Conservation (phyloP, 495 filamentous ascomycete genomes). For the Penicillium longicatenatum region DNA sequence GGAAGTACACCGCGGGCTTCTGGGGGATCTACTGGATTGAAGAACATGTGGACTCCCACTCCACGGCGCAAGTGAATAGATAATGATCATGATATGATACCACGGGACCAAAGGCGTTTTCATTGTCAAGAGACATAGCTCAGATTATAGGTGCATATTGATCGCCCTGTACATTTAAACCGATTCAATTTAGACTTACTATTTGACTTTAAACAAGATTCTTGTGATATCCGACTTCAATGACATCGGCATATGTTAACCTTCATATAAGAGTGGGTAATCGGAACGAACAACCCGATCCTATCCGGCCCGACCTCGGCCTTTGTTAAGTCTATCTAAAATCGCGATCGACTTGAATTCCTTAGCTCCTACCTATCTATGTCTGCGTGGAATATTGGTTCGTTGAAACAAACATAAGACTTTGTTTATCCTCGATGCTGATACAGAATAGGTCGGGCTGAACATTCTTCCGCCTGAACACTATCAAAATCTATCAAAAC, state of each 20-base stretch:
- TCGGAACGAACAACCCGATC: constrained; percentile 25
- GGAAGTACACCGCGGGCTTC: constrained; percentile 44
- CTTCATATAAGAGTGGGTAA: background rate
- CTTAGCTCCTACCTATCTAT: background rate
- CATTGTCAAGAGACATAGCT: background rate
- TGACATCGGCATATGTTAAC: background rate
- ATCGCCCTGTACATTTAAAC: too few relatives aligned
- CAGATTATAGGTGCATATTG: too few relatives aligned
- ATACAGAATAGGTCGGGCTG: background rate
- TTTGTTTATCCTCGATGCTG: background rate
- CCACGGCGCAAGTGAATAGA: constrained; percentile 38
- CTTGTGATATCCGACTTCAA: background rate
- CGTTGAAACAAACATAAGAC: background rate
- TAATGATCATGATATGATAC: constrained; percentile 10
- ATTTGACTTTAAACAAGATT: too few relatives aligned
- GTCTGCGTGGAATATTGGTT: background rate
- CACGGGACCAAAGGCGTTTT: background rate
- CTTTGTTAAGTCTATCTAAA: background rate
- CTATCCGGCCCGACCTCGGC: constrained; percentile 26
- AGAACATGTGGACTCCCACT: constrained; percentile 60
- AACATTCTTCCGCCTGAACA: background rate
- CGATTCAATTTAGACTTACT: too few relatives aligned
- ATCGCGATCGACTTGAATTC: background rate
- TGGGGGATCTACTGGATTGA: constrained; percentile 37
- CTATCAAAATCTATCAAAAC: background rate